Conservation (phyloP, 2,329 filamentous ascomycete genomes). For the Curvularia verruculosa region DNA sequence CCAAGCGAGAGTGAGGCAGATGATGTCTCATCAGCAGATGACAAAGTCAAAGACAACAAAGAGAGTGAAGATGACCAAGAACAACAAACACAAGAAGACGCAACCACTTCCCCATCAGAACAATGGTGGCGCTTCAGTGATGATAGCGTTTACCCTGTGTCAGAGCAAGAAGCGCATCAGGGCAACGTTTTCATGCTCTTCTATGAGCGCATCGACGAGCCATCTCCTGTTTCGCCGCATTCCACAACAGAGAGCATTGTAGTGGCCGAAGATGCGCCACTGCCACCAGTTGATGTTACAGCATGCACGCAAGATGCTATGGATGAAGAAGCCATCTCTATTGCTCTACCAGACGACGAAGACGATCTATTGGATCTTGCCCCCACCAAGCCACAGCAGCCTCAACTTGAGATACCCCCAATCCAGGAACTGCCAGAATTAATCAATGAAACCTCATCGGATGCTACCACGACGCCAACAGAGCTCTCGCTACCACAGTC, state of each 20-base stretch:
- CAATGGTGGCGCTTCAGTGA: slow-evolving; percentile 94
- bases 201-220: slow-evolving; percentile 69
- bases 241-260: neutral
- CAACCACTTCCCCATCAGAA: slow-evolving; percentile 28
- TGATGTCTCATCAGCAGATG: slow-evolving; percentile 5
- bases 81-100: slow-evolving; percentile 19
- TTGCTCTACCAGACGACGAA: slow-evolving; percentile 31
- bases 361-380: slow-evolving; percentile 16
- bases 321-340: slow-evolving; percentile 18
- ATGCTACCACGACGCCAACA: neutral
- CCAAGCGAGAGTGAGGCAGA: slow-evolving; percentile 3
- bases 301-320: neutral
- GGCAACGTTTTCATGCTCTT: slow-evolving; percentile 96
- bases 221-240: slow-evolving; percentile 47
- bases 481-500: neutral
- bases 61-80: slow-evolving; percentile 23
- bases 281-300: slow-evolving; percentile 22
- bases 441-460: neutral
- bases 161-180: slow-evolving; percentile 74
- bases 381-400: slow-evolving; percentile 2
- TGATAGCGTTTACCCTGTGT: slow-evolving; percentile 76
- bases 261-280: slow-evolving; percentile 22
- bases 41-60: neutral
- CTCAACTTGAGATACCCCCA: neutral
- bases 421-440: neutral